Base-by-base conservation (phyloP, 768 basidiomycete genomes). In the Lentinus brumalis region DNA sequence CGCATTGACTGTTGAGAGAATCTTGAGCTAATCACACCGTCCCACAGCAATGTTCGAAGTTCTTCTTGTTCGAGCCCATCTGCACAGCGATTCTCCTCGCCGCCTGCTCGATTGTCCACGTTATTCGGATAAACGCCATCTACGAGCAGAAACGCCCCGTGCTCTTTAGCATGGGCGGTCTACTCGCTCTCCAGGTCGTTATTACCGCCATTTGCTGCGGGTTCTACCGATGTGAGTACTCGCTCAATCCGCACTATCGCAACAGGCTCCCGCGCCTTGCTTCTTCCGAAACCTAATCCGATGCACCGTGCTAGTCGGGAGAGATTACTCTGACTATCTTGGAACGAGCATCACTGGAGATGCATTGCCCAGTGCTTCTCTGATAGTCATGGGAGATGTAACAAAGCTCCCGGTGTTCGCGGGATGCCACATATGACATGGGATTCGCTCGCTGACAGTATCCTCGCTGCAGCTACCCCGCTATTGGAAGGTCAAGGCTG, bases 11-110 rank as follows among this genome's bases (percentile, higher is more conserved):
- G 12, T 38, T 16, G 10, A 39, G n/a, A n/a, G n/a, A 42, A 30
- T 3, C 12, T 5, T 39, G 11, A 49, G 32, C 51, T 53, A n/a
- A 61, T 39, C 11, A 11, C 35, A 35, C 29, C 44, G 21, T 50
- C 29, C 53, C 35, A 38, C 64, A 89, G 84, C 72, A 77, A 30
- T 94, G 92, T 71, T 71, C 78, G 50, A 79, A 81, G 14, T 91
- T 93, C 75, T 94, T 82, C 76, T 85, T 93, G 29, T 94, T 93
- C 64, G 92, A 94, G 67, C 92, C 92, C 62, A 92, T 94, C 68
- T 86, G 86, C 71, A 93, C 92, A 15, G 91, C 91, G 3, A 75
- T 93, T 68, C 81, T 94, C 44, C 82, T 94, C 56, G 88, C 86
- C n/a, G 81, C 84, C 7, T 82, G 87, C 56, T 87, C 89, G 15